phyloP scores from a whole-genome alignment of 2,329 filamentous ascomycete genomes.

The Alternaria viburni region DNA sequence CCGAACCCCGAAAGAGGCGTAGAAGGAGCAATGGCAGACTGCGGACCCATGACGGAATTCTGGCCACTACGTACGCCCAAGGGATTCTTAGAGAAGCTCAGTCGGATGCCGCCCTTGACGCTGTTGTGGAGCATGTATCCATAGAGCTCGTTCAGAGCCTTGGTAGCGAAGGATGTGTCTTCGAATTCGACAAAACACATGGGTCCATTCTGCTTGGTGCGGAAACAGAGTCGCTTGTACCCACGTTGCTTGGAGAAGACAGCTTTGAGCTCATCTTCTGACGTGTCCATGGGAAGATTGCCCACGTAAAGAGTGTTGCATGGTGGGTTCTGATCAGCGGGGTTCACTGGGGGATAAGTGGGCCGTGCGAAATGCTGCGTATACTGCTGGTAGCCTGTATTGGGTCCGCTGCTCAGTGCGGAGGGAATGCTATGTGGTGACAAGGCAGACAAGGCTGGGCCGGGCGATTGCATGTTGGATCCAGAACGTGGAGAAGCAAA shows the following conservation, averaged over 20 bases:
- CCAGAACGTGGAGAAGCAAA: slow-evolving; percentile 58
- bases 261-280: slow-evolving; percentile 92
- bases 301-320: slow-evolving; percentile 98
- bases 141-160: slow-evolving; percentile 87
- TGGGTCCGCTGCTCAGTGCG: slow-evolving; percentile 56
- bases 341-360: slow-evolving; percentile 85
- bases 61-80: slow-evolving; percentile 87
- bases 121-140: slow-evolving; percentile 88
- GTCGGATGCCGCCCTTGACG: slow-evolving; percentile 88
- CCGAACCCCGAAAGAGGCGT: slow-evolving; percentile 64
- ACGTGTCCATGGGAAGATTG: slow-evolving; percentile 91
- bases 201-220: slow-evolving; percentile 91
- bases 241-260: slow-evolving; percentile 92
- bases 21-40: slow-evolving; percentile 58
- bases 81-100: slow-evolving; percentile 98
- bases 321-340: slow-evolving; percentile 93
- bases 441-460: slow-evolving; percentile 49
- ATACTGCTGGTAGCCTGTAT: slow-evolving; percentile 61
- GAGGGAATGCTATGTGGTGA: slow-evolving; percentile 65
- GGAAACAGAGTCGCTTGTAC: slow-evolving; percentile 93
- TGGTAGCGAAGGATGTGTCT: slow-evolving; percentile 88
- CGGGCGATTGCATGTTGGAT: slow-evolving; percentile 59
- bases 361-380: slow-evolving; percentile 65
- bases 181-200: slow-evolving; percentile 99
- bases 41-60: slow-evolving; percentile 59